These are phyloP conservation scores for Fusarium tjaetaba DNA, from an alignment of 2,329 filamentous ascomycete genomes.

Conservation along the genomic window DNA sequence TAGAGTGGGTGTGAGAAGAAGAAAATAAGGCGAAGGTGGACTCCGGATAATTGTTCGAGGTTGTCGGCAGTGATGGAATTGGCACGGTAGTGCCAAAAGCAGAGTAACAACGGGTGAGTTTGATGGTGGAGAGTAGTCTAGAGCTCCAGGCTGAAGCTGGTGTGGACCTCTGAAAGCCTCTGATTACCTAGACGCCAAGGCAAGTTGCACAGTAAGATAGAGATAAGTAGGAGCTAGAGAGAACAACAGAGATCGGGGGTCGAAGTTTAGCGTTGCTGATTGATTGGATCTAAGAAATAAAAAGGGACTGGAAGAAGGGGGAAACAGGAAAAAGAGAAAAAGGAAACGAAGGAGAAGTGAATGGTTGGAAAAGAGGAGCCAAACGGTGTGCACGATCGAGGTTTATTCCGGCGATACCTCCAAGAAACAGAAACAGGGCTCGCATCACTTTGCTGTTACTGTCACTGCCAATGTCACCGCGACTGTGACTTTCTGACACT, in stretches of 20 bases:
- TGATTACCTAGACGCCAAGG: slow-evolving; percentile 28
- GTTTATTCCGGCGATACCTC: slow-evolving; percentile 32
- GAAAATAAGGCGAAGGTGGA: slow-evolving; percentile 17
- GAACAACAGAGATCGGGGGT: slow-evolving; percentile 1
- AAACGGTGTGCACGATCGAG: slow-evolving; percentile 24
- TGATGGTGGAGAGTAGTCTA: slow-evolving; percentile 41
- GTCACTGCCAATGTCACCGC: background rate
- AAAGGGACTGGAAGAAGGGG: background rate
- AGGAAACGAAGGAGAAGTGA: slow-evolving; percentile 8
- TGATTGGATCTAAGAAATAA: background rate
- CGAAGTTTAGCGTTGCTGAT: background rate
- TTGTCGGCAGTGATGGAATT: slow-evolving; percentile 32
- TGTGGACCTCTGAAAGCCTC: slow-evolving; percentile 40
- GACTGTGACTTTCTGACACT: slow-evolving; percentile 19
- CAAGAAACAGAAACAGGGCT: background rate
- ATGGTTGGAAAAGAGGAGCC: slow-evolving; percentile 23
- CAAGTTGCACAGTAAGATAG: background rate
- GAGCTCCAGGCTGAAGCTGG: slow-evolving; percentile 43
- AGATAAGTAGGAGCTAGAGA: slow-evolving; percentile 7
- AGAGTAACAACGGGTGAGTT: slow-evolving; percentile 38
- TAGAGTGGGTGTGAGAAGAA: slow-evolving; percentile 4
- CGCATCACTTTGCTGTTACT: background rate
- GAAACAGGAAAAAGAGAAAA: background rate
- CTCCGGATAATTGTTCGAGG: slow-evolving; percentile 26
- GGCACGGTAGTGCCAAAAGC: slow-evolving; percentile 27